These are phyloP conservation scores for Colletotrichum sp. DNA, from an alignment of 2,329 filamentous ascomycete genomes.

Conservation along the genomic window DNA sequence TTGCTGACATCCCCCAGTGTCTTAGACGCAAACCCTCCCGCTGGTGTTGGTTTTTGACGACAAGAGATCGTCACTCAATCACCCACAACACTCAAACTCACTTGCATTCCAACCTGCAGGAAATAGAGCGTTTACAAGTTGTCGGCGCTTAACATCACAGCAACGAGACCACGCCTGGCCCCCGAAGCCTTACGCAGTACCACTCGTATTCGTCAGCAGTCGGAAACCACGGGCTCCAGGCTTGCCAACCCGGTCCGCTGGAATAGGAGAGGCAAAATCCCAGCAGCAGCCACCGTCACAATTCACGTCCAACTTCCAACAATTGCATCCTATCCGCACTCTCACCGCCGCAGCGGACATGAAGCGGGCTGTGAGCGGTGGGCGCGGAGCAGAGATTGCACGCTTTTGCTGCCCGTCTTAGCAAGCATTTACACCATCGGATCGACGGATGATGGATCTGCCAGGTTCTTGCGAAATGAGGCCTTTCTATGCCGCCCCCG, in stretches of 20 bases:
- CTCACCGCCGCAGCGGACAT: neutral
- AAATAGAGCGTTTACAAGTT: neutral
- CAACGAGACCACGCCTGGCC: neutral
- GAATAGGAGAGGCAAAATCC: neutral
- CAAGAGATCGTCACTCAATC: neutral
- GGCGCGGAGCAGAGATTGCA: neutral
- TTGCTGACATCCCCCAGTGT: neutral
- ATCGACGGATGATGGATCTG: neutral
- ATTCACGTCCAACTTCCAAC: neutral
- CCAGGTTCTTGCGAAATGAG: slow-evolving; percentile 5
- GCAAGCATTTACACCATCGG: neutral
- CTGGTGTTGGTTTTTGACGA: neutral
- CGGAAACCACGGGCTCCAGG: neutral
- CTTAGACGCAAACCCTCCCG: neutral
- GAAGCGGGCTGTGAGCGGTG: neutral
- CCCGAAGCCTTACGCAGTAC: neutral
- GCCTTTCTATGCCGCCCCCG: neutral
- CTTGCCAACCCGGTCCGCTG: neutral
- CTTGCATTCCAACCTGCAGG: neutral
- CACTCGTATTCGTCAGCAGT: neutral
- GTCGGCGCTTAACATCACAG: neutral
- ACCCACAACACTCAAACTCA: neutral
- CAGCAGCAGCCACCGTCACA: neutral
- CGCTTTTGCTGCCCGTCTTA: neutral
- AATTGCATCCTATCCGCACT: neutral